Evolutionary conservation across 352 stramenopile species (phyloP).

Genomic region (Globisporangium splendens): DNA sequence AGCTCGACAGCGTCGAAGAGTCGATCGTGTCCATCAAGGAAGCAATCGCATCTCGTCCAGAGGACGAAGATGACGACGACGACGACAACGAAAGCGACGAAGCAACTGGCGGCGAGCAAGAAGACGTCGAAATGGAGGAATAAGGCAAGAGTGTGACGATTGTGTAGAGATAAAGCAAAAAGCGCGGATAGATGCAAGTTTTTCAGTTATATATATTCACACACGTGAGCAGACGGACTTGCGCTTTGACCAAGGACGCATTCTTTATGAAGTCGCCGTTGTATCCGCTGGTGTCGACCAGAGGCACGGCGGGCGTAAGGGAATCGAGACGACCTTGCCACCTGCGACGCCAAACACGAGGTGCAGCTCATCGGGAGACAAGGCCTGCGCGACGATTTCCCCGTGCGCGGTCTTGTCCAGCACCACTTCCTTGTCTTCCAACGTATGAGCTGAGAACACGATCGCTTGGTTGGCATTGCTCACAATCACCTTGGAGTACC

Average conservation of each 20-base stretch:
- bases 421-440: slow-evolving; percentile 49
- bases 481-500: slow-evolving; percentile 64
- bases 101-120: slow-evolving; percentile 29
- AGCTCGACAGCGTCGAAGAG: slow-evolving; percentile 76
- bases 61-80: slow-evolving; percentile 47
- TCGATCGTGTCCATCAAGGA: slow-evolving; percentile 50
- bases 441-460: slow-evolving; percentile 40
- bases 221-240: background rate
- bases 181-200: slow-evolving; percentile 39
- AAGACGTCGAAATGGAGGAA: slow-evolving; percentile 84
- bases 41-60: slow-evolving; percentile 53
- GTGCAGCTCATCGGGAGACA: slow-evolving; percentile 76
- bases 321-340: slow-evolving; percentile 49
- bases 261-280: too few relatives aligned
- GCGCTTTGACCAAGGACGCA: background rate
- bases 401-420: slow-evolving; percentile 39
- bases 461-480: slow-evolving; percentile 53
- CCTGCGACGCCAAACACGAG: slow-evolving; percentile 62
- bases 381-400: slow-evolving; percentile 50
- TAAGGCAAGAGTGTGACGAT: slow-evolving; percentile 16
- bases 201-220: slow-evolving; percentile 31
- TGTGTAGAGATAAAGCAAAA: slow-evolving; percentile 21
- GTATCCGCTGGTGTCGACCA: slow-evolving; percentile 21
- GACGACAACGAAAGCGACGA: slow-evolving; percentile 26
- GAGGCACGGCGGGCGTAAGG: slow-evolving; percentile 26